Evolutionary conservation across 495 filamentous ascomycete genomes (phyloP), one percentile per base, ranked within the genome.

Genomic region (Penicillium verhagenii): DNA sequence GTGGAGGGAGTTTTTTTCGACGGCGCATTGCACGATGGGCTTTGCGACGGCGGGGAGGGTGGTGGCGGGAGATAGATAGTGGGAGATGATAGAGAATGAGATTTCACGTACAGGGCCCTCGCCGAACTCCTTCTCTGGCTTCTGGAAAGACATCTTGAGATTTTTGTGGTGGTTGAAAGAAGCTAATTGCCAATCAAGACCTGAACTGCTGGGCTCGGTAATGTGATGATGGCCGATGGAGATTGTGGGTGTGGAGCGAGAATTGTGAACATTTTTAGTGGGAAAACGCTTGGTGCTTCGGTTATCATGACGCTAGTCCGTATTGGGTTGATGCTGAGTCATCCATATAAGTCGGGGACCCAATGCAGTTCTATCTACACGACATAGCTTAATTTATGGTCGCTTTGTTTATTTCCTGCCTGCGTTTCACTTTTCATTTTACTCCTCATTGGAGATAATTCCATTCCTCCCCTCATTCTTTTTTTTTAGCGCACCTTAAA

Each of bases 81-180:
- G 29, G 19, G n/a, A 40, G 14, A n/a, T n/a, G 18, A 28, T 14
- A 47, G 31, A 18, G 19, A 20, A 28, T 40, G 44, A 31, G 37
- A 50, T 33, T 40, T n/a, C 48, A 79, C 81, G 57, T 79, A 87
- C 84, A 63, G 89, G 89, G 70, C 85, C 86, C 69, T 92, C 89
- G 79, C 86, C 91, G 75, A 89, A 90, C 70, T 94, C 90, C 85
- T 97, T 96, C 79, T 96, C 92, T 68, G 83, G 79, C 81, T 97
- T 96, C 76, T 95, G 85, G 87, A 90, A 96, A 75, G 91, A 94
- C 91, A 95, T 95, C 57, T 81, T 90, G 82, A 68, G 58, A 60
- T 62, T 60, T 58, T 51, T 58, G 60, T 45, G 55, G 43, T 55
- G 60, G 51, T 58, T 66, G 60, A 57, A 64, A 63, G 58, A 61